These are phyloP conservation scores for Amoebophrya sp. DNA, from an alignment of 169 alveolate genomes.

Conservation along the genomic window DNA sequence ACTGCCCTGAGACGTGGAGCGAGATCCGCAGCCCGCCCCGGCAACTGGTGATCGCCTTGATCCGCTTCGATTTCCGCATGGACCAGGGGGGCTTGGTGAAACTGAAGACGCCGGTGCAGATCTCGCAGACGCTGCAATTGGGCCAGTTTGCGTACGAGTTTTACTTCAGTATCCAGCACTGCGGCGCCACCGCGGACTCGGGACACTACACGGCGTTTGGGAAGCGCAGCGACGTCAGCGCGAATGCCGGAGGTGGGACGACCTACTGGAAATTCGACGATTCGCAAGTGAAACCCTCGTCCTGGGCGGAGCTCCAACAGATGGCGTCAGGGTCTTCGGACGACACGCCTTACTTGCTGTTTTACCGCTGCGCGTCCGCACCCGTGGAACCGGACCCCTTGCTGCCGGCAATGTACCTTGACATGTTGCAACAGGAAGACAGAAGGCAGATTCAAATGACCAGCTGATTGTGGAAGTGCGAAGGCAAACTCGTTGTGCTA, in stretches of 20 bases:
- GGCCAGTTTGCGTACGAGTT: not conserved
- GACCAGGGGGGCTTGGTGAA: not conserved
- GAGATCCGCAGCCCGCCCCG: not conserved
- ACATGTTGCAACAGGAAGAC: not conserved
- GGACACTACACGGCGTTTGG: not conserved
- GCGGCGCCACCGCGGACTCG: not conserved
- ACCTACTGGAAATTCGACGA: not conserved
- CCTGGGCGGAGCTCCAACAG: not conserved
- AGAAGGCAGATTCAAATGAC: too few relatives aligned
- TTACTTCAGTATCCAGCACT: not conserved
- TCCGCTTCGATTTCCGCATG: not conserved
- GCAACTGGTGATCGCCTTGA: not conserved
- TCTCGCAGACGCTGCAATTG: not conserved
- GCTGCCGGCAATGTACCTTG: not conserved
- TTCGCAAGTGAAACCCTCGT: not conserved
- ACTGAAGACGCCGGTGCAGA: not conserved
- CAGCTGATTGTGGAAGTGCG: too few relatives aligned
- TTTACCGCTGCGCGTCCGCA: not conserved
- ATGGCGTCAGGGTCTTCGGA: not conserved
- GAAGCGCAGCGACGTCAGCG: not conserved
- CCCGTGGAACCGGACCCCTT: not conserved
- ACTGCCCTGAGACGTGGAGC: not conserved
- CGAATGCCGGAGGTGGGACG: not conserved
- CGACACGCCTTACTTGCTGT: not conserved
- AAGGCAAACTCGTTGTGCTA: too few relatives aligned